A percentile compares a stretch with the other conserved stretches of the same genome.
Evolutionary conservation across 208 protist genomes (phyloP).

Genomic region (Wallacemonas collosoma): DNA sequence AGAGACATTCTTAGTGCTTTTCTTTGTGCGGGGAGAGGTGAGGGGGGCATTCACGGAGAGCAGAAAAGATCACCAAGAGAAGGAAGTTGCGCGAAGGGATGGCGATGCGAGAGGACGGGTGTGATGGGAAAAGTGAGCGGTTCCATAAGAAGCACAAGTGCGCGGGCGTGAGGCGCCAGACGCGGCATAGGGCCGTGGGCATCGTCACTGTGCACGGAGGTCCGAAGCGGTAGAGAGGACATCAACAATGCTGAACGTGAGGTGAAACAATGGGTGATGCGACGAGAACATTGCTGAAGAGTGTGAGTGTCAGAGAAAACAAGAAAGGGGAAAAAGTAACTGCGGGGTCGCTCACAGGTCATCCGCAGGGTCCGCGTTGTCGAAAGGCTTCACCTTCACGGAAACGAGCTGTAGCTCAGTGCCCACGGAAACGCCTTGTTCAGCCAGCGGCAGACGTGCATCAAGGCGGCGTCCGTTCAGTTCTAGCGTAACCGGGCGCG

Average conservation of each 20-base stretch:
- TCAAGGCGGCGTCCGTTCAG: slow-evolving; percentile 28
- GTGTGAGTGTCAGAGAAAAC: slow-evolving; percentile 13
- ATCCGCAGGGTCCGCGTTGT: background rate
- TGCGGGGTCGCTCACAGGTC: background rate
- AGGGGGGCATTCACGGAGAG: background rate
- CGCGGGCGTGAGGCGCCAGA: too few relatives aligned
- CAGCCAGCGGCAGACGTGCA: slow-evolving; percentile 22
- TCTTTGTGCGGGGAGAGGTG: background rate
- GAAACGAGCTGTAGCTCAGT: slow-evolving; percentile 24
- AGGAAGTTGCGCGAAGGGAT: too few relatives aligned
- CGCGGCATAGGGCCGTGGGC: too few relatives aligned
- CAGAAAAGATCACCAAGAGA: too few relatives aligned
- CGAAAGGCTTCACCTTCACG: slow-evolving; percentile 13
- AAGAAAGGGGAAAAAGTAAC: slow-evolving; percentile 4
- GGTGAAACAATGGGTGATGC: too few relatives aligned
- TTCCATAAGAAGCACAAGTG: too few relatives aligned
- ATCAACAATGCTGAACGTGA: too few relatives aligned
- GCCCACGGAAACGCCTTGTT: slow-evolving; percentile 26
- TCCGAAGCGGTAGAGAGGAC: too few relatives aligned
- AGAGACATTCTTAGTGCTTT: slow-evolving; percentile 52
- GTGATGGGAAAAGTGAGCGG: too few relatives aligned
- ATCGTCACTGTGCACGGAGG: too few relatives aligned
- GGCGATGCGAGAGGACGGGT: too few relatives aligned
- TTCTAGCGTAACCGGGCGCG: slow-evolving; percentile 28
- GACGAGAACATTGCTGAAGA: background rate